Percentiles rank a stretch among this genome's conserved stretches.
Conservation (phyloP, 1,284 basidiomycete species). For the Sanguinoderma infundibulare region DNA sequence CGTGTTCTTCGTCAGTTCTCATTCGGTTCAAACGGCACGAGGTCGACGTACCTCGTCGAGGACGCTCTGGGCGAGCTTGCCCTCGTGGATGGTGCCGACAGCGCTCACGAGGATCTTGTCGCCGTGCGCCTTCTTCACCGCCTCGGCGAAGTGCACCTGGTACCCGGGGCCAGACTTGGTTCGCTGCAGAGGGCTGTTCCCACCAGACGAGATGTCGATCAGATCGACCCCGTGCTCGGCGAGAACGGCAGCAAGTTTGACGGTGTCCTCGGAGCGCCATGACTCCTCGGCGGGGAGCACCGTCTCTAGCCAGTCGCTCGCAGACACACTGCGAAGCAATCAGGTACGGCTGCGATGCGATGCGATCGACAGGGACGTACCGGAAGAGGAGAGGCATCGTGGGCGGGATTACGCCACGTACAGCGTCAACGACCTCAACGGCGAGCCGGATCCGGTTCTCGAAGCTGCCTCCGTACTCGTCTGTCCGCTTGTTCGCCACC, state of each 20-base stretch:
- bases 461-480: conserved; percentile 61
- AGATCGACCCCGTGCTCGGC: conserved; percentile 52
- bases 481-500: conserved; percentile 55
- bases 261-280: conserved; percentile 62
- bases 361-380: conserved; percentile 44
- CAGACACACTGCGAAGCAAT: conserved; percentile 55
- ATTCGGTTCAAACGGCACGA: too few species aligned
- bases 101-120: conserved; percentile 49
- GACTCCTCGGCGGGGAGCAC: conserved; percentile 44
- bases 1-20: not conserved
- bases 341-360: conserved; percentile 28
- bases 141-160: conserved; percentile 51
- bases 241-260: conserved; percentile 48
- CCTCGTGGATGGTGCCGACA: conserved; percentile 63
- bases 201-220: conserved; percentile 57
- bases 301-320: conserved; percentile 60
- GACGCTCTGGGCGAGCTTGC: conserved; percentile 59
- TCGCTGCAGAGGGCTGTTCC: conserved; percentile 41
- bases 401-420: conserved; percentile 53
- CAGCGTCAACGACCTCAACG: conserved; percentile 52
- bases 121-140: conserved; percentile 47
- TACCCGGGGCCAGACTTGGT: conserved; percentile 38
- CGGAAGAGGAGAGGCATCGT: conserved; percentile 73
- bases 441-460: conserved; percentile 57
- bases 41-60: conserved; percentile 42